phyloP scores from a whole-genome alignment of 768 basidiomycete species.

The Erythrobasidium yunnanense region DNA sequence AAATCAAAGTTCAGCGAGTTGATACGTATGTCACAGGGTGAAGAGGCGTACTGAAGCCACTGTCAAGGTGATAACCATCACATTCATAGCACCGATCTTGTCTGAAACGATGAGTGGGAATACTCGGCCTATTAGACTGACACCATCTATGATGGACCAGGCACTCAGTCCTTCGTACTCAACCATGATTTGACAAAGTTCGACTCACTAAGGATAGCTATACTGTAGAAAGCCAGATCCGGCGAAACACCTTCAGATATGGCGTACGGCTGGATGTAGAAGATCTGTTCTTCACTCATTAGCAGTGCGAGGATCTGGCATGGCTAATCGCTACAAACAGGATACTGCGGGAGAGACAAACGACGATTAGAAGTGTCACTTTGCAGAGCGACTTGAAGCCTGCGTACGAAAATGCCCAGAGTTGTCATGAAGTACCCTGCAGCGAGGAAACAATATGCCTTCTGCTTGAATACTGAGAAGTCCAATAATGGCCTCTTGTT shows the following conservation, averaged over 20 bases:
- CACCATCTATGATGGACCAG: conserved; percentile 10
- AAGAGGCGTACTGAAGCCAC: neutral
- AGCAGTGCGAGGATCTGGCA: neutral
- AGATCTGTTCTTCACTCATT: neutral
- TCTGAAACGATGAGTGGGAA: neutral
- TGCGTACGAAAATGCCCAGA: conserved; percentile 10
- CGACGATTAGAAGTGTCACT: neutral
- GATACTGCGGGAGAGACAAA: neutral
- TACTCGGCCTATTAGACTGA: conserved; percentile 14
- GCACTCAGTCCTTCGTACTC: neutral
- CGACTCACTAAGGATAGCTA: conserved; percentile 21
- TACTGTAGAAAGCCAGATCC: conserved; percentile 4
- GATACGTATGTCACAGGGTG: too few species aligned
- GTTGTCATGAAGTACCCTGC: conserved; percentile 8
- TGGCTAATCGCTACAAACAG: neutral
- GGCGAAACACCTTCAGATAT: conserved; percentile 5
- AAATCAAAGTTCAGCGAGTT: too few species aligned
- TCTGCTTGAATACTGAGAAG: conserved; percentile 13
- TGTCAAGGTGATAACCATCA: neutral
- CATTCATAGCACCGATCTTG: conserved; percentile 12
- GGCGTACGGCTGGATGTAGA: conserved; percentile 25
- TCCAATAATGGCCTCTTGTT: conserved; percentile 4
- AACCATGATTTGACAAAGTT: neutral
- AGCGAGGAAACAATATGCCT: neutral
- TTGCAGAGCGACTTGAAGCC: neutral